A percentile compares a stretch with the other conserved stretches of the same genome.
These are phyloP conservation scores for Prillingera fragicola DNA, from an alignment of 1,284 basidiomycete genomes.

Conservation along the genomic window DNA sequence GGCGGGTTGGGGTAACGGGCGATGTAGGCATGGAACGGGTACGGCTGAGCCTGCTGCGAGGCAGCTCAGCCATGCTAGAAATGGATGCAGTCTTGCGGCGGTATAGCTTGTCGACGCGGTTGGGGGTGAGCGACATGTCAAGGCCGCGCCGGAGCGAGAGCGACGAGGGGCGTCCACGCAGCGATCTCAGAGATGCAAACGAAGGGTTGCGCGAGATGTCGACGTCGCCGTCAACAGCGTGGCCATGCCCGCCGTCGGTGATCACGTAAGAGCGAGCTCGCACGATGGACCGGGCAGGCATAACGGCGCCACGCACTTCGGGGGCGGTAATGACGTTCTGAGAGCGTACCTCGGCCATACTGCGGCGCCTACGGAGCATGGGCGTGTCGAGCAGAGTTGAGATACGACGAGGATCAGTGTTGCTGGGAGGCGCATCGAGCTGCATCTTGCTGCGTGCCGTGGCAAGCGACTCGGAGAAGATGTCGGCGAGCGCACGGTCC, in stretches of 20 bases:
- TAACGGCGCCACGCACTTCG: constrained; percentile 8
- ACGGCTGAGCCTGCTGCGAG: background rate
- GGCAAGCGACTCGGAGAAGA: constrained; percentile 47
- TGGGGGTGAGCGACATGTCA: constrained; percentile 5
- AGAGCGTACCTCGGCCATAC: constrained; percentile 15
- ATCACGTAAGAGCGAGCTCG: constrained; percentile 1
- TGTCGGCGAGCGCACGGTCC: constrained; percentile 46
- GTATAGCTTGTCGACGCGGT: background rate
- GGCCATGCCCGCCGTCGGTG: background rate
- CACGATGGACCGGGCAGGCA: background rate
- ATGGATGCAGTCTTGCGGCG: constrained; percentile 1
- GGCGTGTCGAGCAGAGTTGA: constrained; percentile 29
- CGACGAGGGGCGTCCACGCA: constrained; percentile 3
- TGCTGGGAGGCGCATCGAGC: constrained; percentile 25
- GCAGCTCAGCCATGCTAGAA: too few species aligned
- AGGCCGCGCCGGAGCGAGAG: constrained; percentile 3
- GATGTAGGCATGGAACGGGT: constrained; percentile 1
- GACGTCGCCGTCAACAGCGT: background rate
- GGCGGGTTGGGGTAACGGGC: background rate
- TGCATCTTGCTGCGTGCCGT: constrained; percentile 42
- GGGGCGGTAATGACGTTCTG: constrained; percentile 6
- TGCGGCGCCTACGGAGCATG: constrained; percentile 34
- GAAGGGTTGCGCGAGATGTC: constrained; percentile 12
- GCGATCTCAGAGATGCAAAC: constrained; percentile 5
- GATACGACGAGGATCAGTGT: constrained; percentile 17